These are phyloP conservation scores for Datura wrightii DNA, from an alignment of 257 asterid genomes.

Conservation along the genomic window DNA sequence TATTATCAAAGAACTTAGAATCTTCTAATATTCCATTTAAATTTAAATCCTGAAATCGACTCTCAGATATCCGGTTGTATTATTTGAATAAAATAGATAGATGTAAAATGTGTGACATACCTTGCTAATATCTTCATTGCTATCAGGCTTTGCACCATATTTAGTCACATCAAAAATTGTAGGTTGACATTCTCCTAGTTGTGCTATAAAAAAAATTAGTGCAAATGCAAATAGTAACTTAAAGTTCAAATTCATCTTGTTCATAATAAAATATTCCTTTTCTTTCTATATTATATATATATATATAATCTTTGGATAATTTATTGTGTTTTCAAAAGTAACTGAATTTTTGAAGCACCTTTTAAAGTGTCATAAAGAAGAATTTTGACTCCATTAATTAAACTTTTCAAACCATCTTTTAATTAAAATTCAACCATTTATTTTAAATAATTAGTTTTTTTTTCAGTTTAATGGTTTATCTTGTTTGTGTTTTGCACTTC, in stretches of 20 bases:
- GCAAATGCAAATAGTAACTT: neutral
- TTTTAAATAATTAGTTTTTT: neutral
- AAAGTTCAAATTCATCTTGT: neutral
- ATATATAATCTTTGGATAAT: neutral
- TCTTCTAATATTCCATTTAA: neutral
- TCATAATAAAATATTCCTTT: neutral
- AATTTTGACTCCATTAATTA: neutral
- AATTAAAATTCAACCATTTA: neutral
- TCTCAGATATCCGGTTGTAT: neutral
- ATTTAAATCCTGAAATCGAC: neutral
- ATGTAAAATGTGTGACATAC: slow-evolving; percentile 19
- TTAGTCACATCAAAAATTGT: slow-evolving; percentile 29
- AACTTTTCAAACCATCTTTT: slow-evolving; percentile 2
- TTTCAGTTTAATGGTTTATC: neutral
- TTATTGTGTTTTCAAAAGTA: neutral
- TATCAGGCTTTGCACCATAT: slow-evolving; percentile 26
- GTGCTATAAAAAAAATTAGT: neutral
- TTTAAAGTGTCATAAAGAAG: slow-evolving; percentile 1
- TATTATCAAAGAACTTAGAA: neutral
- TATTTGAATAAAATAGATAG: neutral
- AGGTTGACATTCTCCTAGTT: neutral
- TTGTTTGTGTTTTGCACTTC: neutral
- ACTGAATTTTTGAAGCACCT: neutral
- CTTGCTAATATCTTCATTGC: slow-evolving; percentile 33
- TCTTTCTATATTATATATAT: neutral